Percentiles rank a stretch among this genome's conserved stretches.
Conservation (phyloP, 73 alveolate genomes). For the Tetrahymena borealis region DNA sequence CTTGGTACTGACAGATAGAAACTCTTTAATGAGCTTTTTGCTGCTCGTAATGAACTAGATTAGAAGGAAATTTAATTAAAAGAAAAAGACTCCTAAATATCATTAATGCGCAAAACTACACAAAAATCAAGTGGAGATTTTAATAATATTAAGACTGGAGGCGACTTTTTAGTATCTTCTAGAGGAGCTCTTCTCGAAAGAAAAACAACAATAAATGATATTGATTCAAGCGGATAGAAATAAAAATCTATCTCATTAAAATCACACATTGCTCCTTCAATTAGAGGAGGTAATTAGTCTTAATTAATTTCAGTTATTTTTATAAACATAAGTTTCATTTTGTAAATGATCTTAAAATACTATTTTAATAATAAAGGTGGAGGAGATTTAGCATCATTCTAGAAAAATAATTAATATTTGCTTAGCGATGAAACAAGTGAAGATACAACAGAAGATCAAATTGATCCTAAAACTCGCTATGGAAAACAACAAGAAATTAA, state of each 20-base stretch:
- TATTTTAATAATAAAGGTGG: neutral
- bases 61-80: neutral
- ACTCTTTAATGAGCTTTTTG: neutral
- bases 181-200: neutral
- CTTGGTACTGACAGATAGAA: neutral
- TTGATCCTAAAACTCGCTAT: neutral
- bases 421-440: neutral
- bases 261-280: neutral
- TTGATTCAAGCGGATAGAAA: neutral
- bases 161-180: neutral
- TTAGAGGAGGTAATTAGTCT: neutral
- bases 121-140: neutral
- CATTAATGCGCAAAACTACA: neutral
- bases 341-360: no score
- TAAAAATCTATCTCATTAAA: neutral
- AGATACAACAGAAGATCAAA: neutral
- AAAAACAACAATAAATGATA: neutral
- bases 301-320: neutral
- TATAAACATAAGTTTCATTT: neutral
- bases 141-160: neutral
- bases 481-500: neutral
- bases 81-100: neutral
- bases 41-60: neutral
- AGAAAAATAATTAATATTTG: neutral
- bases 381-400: neutral